Percentiles rank a stretch among this genome's conserved stretches.
phyloP scores from a whole-genome alignment of 805 yeast species.

The Candida easanensis region DNA sequence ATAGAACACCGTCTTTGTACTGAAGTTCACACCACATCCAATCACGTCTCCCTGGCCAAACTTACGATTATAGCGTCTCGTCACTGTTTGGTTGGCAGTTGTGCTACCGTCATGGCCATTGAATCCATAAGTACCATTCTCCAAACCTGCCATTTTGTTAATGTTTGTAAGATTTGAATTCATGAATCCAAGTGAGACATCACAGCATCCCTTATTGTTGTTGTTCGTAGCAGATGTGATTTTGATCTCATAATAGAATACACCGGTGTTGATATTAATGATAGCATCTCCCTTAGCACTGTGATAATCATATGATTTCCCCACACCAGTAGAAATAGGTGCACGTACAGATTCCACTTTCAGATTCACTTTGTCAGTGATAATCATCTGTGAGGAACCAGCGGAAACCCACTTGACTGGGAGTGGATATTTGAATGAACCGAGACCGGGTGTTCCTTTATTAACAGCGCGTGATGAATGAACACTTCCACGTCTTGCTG shows the following conservation, averaged over 20 bases:
- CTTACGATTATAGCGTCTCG: constrained; percentile 39
- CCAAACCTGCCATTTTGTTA: constrained; percentile 46
- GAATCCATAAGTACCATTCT: constrained; percentile 47
- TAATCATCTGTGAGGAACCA: constrained; percentile 4
- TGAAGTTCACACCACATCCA: constrained; percentile 82
- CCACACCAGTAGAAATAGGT: neutral
- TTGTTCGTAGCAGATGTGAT: constrained; percentile 35
- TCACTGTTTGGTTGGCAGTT: constrained; percentile 35
- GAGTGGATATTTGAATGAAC: constrained; percentile 18
- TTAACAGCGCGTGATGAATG: neutral
- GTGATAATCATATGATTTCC: constrained; percentile 19
- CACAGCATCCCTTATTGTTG: constrained; percentile 26
- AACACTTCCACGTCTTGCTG: constrained; percentile 3
- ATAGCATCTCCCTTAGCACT: constrained; percentile 33
- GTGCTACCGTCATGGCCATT: constrained; percentile 51
- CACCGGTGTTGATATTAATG: constrained; percentile 40
- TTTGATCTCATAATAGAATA: constrained; percentile 51
- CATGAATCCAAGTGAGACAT: constrained; percentile 45
- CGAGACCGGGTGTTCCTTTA: neutral
- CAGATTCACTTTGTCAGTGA: constrained; percentile 13
- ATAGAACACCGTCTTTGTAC: constrained; percentile 59
- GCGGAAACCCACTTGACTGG: constrained; percentile 21
- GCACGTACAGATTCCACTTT: constrained; percentile 12
- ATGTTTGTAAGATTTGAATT: constrained; percentile 27
- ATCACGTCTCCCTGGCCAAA: constrained; percentile 62